These are phyloP conservation scores for Helminthosporium solani DNA, from an alignment of 2,329 filamentous ascomycete genomes.

Conservation along the genomic window DNA sequence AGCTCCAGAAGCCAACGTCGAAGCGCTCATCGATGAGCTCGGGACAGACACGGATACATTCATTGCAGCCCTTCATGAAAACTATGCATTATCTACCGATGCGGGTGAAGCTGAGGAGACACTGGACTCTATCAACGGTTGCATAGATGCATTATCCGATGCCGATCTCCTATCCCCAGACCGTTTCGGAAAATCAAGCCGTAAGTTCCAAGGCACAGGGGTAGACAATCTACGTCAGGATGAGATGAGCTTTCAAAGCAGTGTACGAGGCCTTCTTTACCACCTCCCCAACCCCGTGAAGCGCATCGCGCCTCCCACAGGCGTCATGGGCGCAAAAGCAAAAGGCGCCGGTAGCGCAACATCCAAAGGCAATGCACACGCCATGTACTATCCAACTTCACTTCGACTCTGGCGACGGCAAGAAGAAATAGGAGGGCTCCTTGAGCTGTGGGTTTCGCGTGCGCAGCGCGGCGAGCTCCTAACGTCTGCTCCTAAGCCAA, in stretches of 20 bases:
- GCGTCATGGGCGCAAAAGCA: conserved; percentile 39
- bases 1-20: conserved; percentile 50
- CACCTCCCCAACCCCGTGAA: conserved; percentile 84
- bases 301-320: conserved; percentile 47
- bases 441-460: conserved; percentile 68
- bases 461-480: conserved; percentile 49
- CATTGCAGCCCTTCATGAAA: conserved; percentile 87
- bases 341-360: conserved; percentile 14
- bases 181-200: conserved; percentile 61
- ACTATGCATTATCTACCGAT: conserved; percentile 84
- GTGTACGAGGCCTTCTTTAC: conserved; percentile 82
- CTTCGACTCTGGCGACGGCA: conserved; percentile 79
- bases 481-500: conserved; percentile 19
- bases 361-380: conserved; percentile 63
- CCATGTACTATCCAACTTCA: conserved; percentile 90
- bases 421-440: conserved; percentile 75
- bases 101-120: conserved; percentile 59
- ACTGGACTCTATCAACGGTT: conserved; percentile 78
- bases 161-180: conserved; percentile 82
- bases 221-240: conserved; percentile 82
- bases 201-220: conserved; percentile 51
- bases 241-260: conserved; percentile 90
- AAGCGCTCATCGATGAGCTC: conserved; percentile 85
- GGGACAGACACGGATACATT: conserved; percentile 92
- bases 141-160: conserved; percentile 82